Evolutionary conservation across 805 yeast genomes (phyloP).

Genomic region (Yarrowia yakushimensis): DNA sequence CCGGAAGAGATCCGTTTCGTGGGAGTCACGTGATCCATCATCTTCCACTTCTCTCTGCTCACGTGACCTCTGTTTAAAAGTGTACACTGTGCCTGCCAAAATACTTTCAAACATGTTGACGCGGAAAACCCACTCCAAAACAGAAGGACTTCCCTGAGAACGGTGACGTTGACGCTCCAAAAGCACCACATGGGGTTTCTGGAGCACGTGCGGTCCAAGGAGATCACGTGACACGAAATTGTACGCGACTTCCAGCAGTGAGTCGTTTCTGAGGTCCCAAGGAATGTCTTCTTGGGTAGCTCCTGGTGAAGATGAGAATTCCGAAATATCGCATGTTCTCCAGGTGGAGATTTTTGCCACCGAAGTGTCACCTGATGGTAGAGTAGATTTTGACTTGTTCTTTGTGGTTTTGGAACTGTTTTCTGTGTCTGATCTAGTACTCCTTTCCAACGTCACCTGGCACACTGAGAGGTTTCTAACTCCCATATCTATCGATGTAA

Average conservation of each 20-base stretch:
- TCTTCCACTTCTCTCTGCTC: background rate
- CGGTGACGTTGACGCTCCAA: conserved; percentile 17
- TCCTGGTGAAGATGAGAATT: background rate
- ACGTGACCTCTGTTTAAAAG: background rate
- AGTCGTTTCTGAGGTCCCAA: conserved; percentile 9
- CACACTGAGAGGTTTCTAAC: conserved; percentile 8
- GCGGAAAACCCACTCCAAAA: conserved; percentile 13
- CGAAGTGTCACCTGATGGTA: background rate
- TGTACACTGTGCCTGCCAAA: background rate
- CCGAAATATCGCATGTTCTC: background rate
- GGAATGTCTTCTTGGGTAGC: background rate
- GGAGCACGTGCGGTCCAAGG: background rate
- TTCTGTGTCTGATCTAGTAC: no score
- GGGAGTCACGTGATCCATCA: background rate
- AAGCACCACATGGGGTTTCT: background rate
- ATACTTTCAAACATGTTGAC: conserved; percentile 24
- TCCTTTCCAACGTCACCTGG: background rate
- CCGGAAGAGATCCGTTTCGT: background rate
- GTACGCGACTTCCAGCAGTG: conserved; percentile 2
- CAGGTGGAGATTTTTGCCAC: background rate
- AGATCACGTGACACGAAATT: background rate
- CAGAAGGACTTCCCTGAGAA: background rate
- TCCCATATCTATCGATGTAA: conserved; percentile 11
- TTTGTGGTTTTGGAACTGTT: background rate
- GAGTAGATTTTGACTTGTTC: background rate